Evolutionary conservation across 2,329 filamentous ascomycete species (phyloP), one percentile per base, ranked within the genome.

Genomic region (Clarireedia hainanense): DNA sequence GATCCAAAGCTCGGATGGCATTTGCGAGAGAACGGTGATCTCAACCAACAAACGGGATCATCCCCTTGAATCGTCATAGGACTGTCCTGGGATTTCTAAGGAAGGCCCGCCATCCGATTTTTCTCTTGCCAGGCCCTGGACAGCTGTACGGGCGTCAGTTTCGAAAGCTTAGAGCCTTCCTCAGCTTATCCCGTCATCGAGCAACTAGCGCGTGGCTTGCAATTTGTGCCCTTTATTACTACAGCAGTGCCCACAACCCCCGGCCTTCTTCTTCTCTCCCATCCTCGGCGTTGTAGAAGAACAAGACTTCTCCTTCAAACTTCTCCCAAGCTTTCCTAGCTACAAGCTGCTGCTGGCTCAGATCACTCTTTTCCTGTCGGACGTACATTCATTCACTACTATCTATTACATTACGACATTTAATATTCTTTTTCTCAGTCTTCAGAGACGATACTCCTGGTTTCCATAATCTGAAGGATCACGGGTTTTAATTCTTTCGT

Each of bases 261-360:
- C 69, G 63, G 62, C 63, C 66, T 67, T 61, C 64, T 68, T 68
- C 6, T 65, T 67, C 66, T 65, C 14, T 62, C 62, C 67, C 61
- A 61, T 64, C 64, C 66, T 62, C 64, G 71, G 71, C 70, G 70
- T 74, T 72, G 73, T 73, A 70, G 73, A 75, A 74, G 50, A 70
- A 71, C 67, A 70, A 70, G 70, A 70, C 66, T 68, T 67, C 68
- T 68, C 67, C 70, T 63, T 65, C 65, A 69, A 70, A 67, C 69
- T 74, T 75, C 69, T 20, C 20, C 9, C 23, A 39, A 47, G 27
- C 30, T 40, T 39, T 39, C 36, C 30, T 47, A 46, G 47, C 48
- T 52, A 26, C 42, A 52, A 26, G 30, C 55, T 82, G 80, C 55
- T 82, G 80, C 81, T 83, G 79, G 80, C 73, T 81, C 79, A 82